Base-by-base conservation (phyloP, 2,329 filamentous ascomycete genomes). In the Venturiaceae sp. region DNA sequence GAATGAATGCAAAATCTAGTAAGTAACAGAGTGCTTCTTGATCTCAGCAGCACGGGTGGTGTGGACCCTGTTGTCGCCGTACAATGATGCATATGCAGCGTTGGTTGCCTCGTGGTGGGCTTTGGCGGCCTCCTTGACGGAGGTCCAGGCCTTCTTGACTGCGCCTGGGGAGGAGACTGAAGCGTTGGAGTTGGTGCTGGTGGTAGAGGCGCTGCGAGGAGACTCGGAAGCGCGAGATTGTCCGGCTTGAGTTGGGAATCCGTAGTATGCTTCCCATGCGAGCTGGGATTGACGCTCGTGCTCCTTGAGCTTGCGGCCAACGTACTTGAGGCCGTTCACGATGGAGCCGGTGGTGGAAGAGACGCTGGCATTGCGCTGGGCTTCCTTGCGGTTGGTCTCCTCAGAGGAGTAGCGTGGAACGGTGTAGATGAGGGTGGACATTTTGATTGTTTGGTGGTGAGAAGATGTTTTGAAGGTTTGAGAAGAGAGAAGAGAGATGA, bases 31-130 rank as follows among this genome's bases (percentile, higher is more conserved):
- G 26, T 28, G 11, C 44, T 50, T 50, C 44, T 26, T 30, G 9
- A 7, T 14, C 26, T 30, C 44, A 23, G 7, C 26, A 30, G 23
- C 26, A n/a, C 44, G 44, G 8, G 26, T 16, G 30, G 26, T 26
- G 14, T n/a, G 30, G 13, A 50, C 19, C 44, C 44, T 50, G 26
- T 50, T n/a, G 2, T 50, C 57, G 28, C 66, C 65, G 32, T 68
- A 67, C 53, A 66, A 65, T 19, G 55, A 44, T 5, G 55, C 61
- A 57, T 63, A 68, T 13, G 62, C 65, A 2, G 63, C 62, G 32
- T 66, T 66, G 26, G 64, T 46, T 19, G 60, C 60, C 19, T 62
- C 47, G 37, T 68, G 65, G 37, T 68, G 67, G 61, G 67, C 67
- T 36, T 66, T 63, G 8, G 65, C 65, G 58, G 55, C 63, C 5